These are phyloP conservation scores for Guyanaporus albipodus DNA, from an alignment of 768 basidiomycete species.

Conservation along the genomic window DNA sequence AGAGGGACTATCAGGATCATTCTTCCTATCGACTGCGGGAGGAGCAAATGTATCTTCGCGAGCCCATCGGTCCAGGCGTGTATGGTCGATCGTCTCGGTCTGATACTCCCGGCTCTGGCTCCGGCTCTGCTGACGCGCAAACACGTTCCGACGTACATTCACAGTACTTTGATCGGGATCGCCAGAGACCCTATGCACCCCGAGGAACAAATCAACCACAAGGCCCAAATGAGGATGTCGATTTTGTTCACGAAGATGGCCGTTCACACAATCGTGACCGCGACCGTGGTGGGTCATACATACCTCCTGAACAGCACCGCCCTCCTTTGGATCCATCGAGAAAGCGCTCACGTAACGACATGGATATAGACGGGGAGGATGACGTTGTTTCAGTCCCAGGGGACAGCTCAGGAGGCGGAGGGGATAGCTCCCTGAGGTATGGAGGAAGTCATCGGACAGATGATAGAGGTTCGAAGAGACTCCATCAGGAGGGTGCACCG, in stretches of 20 bases:
- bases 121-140: constrained; percentile 45
- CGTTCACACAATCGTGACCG: constrained; percentile 36
- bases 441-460: constrained; percentile 38
- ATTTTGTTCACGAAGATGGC: constrained; percentile 54
- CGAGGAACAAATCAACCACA: constrained; percentile 44
- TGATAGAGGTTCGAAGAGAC: constrained; percentile 57
- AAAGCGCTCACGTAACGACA: constrained; percentile 58
- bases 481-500: constrained; percentile 44
- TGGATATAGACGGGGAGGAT: constrained; percentile 59
- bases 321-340: constrained; percentile 43
- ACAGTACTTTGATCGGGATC: constrained; percentile 50
- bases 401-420: constrained; percentile 27
- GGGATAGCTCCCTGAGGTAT: constrained; percentile 32
- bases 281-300: constrained; percentile 36
- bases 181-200: constrained; percentile 46
- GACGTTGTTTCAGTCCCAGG: constrained; percentile 37
- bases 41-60: constrained; percentile 29
- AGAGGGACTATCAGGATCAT: constrained; percentile 30
- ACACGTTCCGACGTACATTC: constrained; percentile 46
- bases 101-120: constrained; percentile 55
- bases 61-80: constrained; percentile 27
- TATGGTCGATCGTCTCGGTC: constrained; percentile 47
- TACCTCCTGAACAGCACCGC: constrained; percentile 36
- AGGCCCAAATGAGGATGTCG: constrained; percentile 41
- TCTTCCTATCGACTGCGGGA: constrained; percentile 29